Base-by-base conservation (phyloP, 495 filamentous ascomycete genomes). In the Cairneyella variabilis region DNA sequence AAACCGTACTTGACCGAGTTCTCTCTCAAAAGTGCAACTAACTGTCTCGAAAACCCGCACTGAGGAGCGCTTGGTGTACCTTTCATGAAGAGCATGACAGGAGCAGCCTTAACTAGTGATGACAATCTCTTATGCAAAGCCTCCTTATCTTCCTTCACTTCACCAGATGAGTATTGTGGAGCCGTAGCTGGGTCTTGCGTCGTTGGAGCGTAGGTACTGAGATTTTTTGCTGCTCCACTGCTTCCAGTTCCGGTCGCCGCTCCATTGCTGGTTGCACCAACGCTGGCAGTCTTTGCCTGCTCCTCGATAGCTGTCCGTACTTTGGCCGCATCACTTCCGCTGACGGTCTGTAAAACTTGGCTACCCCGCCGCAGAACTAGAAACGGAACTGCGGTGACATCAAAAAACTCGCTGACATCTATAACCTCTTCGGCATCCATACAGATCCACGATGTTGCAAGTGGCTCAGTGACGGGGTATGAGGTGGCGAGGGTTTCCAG, bases 51-150 rank as follows among this genome's bases (percentile, higher is more conserved):
- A 73, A 97, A 98, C 2, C 93, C 93, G 66, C 93, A 98, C 70
- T 97, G 90, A 6, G 93, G 93, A 51, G 82, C 78, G 58, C 83
- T 88, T 0, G 93, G 93, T 1, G 95, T 96, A 28, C 93, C 89
- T 68, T 89, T 90, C 84, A 90, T 89, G 73, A 98, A 98, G 50
- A 98, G 77, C 93, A 97, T 97, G 17, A 97, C 92, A 3, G 91
- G 90, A 25, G 95, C 93, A 3, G 95, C 93, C 70, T 88, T 93
- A 44, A 97, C 91, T 30, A 97, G 75, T 47, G 90, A 83, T 7
- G 66, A 73, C 10, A 99, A 77, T 32, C 93, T 76, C 54, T 82
- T 81, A 57, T 86, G 80, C 30, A 97, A 75, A 43, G 89, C 87
- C 67, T 93, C 88, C 73, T 90, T 87, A 32, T 75, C 71, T 64